Conservation (phyloP, 1,139 yeast genomes). For the Saccharomyces hybrid region DNA sequence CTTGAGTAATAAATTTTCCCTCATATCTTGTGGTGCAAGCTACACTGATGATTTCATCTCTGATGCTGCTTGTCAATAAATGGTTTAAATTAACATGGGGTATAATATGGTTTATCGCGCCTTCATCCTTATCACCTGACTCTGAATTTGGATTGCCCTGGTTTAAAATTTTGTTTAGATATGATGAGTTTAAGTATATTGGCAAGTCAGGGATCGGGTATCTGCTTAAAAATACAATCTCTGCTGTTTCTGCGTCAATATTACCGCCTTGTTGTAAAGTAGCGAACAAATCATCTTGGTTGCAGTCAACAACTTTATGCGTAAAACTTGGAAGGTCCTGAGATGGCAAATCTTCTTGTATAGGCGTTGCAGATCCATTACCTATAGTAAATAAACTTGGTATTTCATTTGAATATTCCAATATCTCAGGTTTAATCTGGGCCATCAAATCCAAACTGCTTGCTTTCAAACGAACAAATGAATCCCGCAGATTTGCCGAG, state of each 20-base stretch:
- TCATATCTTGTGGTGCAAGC: constrained; percentile 70
- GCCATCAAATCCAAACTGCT: constrained; percentile 15
- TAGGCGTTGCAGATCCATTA: not conserved
- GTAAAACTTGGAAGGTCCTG: constrained; percentile 13
- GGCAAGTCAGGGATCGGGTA: constrained; percentile 43
- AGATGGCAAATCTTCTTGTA: constrained; percentile 10
- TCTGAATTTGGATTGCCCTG: constrained; percentile 6
- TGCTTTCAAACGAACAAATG: constrained; percentile 1
- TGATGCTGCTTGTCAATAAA: constrained; percentile 61
- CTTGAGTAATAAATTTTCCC: constrained; percentile 71
- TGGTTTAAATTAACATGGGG: constrained; percentile 68
- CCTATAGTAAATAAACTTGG: constrained; percentile 26
- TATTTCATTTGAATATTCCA: constrained; percentile 23
- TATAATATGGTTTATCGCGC: constrained; percentile 30
- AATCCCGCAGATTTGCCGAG: constrained; percentile 11
- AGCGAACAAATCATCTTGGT: constrained; percentile 29
- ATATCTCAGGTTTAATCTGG: constrained; percentile 13
- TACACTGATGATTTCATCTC: constrained; percentile 60
- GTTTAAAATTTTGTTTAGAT: constrained; percentile 40
- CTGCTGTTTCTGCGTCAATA: constrained; percentile 31
- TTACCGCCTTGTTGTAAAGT: constrained; percentile 26
- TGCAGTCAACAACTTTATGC: constrained; percentile 23
- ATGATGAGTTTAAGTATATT: constrained; percentile 51
- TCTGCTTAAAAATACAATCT: constrained; percentile 30
- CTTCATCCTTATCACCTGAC: constrained; percentile 1